Evolutionary conservation across 1,284 basidiomycete species (phyloP).

Genomic region (Puccinia polysora): DNA sequence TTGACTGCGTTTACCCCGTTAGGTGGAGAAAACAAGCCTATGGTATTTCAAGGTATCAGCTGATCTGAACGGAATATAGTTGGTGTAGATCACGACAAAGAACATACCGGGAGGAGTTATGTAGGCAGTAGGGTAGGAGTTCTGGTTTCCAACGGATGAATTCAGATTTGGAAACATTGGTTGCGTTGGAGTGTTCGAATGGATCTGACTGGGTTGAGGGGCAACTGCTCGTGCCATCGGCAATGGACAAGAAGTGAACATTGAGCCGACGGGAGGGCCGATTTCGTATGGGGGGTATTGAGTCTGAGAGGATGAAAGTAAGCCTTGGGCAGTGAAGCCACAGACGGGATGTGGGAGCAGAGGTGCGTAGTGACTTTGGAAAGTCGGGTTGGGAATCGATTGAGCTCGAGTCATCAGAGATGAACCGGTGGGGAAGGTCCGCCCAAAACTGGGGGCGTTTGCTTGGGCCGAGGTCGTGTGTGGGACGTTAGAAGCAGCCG

Average conservation of each 20-base stretch:
- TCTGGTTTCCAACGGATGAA: neutral
- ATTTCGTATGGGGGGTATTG: slow-evolving; percentile 5
- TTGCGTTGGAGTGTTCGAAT: neutral
- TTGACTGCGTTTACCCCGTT: slow-evolving; percentile 9
- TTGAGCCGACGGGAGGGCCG: neutral
- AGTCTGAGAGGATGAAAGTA: neutral
- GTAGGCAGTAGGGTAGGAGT: neutral
- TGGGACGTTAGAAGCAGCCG: neutral
- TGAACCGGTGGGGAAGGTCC: neutral
- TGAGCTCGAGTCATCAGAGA: slow-evolving; percentile 9
- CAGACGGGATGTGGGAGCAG: slow-evolving; percentile 10
- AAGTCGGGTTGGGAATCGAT: slow-evolving; percentile 2
- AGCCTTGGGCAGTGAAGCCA: neutral
- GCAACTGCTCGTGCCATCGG: neutral
- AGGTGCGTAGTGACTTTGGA: slow-evolving; percentile 3
- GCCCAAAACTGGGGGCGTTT: neutral
- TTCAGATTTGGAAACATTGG: neutral
- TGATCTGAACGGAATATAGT: neutral
- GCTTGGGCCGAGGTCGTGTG: neutral
- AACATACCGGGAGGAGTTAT: neutral
- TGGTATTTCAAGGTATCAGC: neutral
- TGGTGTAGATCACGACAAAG: neutral
- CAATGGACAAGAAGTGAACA: neutral
- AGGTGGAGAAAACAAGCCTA: slow-evolving; percentile 5
- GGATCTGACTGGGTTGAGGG: slow-evolving; percentile 11